These are phyloP conservation scores for Zygoascus flipseniorum DNA, from an alignment of 805 yeast genomes.

Conservation along the genomic window DNA sequence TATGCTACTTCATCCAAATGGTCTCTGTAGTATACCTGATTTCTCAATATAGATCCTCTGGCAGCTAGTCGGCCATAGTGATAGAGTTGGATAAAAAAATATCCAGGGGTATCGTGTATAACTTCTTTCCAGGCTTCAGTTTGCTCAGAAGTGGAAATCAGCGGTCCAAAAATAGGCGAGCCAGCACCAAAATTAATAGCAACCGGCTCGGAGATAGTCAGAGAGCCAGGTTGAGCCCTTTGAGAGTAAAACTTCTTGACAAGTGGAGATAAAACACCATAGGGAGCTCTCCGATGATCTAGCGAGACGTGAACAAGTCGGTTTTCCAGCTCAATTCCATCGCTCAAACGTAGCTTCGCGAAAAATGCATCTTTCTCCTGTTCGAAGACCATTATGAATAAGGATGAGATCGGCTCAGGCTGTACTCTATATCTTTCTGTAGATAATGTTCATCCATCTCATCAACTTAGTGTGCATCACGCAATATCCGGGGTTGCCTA, in stretches of 20 bases:
- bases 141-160: slow-evolving; percentile 1
- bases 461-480: not conserved
- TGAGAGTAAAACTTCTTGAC: not conserved
- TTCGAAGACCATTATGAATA: not conserved
- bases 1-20: not conserved
- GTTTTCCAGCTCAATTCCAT: not conserved
- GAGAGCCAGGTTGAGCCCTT: not conserved
- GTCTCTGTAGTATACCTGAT: not conserved
- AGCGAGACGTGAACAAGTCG: not conserved
- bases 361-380: not conserved
- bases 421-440: not conserved
- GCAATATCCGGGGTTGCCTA: not conserved
- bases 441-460: not conserved
- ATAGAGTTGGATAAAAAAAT: slow-evolving; percentile 34
- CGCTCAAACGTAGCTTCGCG: not conserved
- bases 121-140: slow-evolving; percentile 42
- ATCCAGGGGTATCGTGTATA: slow-evolving; percentile 33
- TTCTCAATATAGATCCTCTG: not conserved
- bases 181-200: not conserved
- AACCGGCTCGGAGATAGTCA: not conserved
- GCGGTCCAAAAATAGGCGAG: not conserved
- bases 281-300: not conserved
- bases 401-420: not conserved
- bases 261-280: not conserved
- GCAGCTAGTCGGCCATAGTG: slow-evolving; percentile 31